Conservation (phyloP, 2,329 filamentous ascomycete genomes). For the Pestalotiopsis sp. region DNA sequence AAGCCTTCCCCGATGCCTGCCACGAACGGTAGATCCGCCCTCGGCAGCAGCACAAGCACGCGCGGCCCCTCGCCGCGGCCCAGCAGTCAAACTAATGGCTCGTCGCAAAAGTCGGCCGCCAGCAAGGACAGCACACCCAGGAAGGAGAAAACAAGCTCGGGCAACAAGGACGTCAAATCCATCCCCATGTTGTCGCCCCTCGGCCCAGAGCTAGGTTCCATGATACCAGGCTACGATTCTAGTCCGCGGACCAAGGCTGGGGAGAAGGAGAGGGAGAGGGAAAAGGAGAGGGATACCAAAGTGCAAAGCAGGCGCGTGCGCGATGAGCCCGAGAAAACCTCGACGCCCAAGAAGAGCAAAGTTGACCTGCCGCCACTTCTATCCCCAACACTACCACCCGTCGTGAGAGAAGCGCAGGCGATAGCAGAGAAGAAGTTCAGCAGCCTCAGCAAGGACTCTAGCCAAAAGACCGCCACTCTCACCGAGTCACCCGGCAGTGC, state of each 20-base stretch:
- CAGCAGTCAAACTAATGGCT: slow-evolving; percentile 45
- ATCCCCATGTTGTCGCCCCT: slow-evolving; percentile 55
- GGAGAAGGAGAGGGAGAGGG: slow-evolving; percentile 35
- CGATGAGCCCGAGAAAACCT: slow-evolving; percentile 30
- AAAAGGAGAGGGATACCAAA: slow-evolving; percentile 16
- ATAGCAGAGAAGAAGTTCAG: slow-evolving; percentile 27
- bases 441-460: slow-evolving; percentile 26
- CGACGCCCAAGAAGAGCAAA: slow-evolving; percentile 40
- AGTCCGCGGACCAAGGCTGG: slow-evolving; percentile 28
- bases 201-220: slow-evolving; percentile 27
- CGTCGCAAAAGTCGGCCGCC: slow-evolving; percentile 33
- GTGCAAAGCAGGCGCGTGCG: slow-evolving; percentile 27
- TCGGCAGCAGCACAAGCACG: slow-evolving; percentile 20
- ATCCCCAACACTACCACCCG: slow-evolving; percentile 57
- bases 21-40: slow-evolving; percentile 29
- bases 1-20: slow-evolving; percentile 25
- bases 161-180: slow-evolving; percentile 35
- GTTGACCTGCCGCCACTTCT: slow-evolving; percentile 50
- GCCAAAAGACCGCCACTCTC: slow-evolving; percentile 26
- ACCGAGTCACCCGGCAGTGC: slow-evolving; percentile 34
- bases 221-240: not conserved
- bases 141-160: slow-evolving; percentile 36
- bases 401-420: slow-evolving; percentile 48
- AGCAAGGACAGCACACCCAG: slow-evolving; percentile 39
- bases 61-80: slow-evolving; percentile 38